Base-by-base conservation (phyloP, 768 basidiomycete species). In the Sarcodon sp. region DNA sequence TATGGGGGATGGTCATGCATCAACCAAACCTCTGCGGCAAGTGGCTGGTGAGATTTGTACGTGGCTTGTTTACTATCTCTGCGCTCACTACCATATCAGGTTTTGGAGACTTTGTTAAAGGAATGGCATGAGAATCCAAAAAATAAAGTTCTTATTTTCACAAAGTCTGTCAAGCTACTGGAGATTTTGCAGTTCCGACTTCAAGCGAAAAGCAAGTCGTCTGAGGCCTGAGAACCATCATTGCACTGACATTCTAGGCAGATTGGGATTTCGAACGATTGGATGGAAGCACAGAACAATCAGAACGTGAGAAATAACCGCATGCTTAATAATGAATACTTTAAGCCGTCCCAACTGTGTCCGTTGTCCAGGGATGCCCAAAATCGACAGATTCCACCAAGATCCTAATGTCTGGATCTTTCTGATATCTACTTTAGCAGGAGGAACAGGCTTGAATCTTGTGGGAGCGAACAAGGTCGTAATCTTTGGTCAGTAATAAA, bases 401-500 rank as follows among this genome's bases (percentile, higher is more conserved):
- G 80, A 90, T 51, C 73, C 80, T 0, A 69, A 80, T 16, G 63
- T 87, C 38, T 91, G 80, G 58, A 64, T 92, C 37, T 90, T 94
- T 60, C 67, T 94, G 46, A 91, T 96, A 48, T 92, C 89, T 5
- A 96, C 90, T 0, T 68, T 89, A 46, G 90, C 91, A 3, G 93
- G 93, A 1, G 93, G 92, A 2, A 89, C 87, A 5, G 92, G 92
- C 2, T 66, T 96, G 41, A 96, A 93, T 59, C 64, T 96, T 43
- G 90, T 88, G 12, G 84, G 84, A 3, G 92, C 94, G 3, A 97
- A 98, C 59, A 92, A 87, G 64, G 94, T 96, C 16, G 86, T 92
- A 27, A 86, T 92, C 37, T 90, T 94, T 60, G 86, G 83, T 82
- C 52, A 55, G 76, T 49, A 18, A 31, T 39, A 16, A 36, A 43